These are phyloP conservation scores for Purshia tridentata DNA, from an alignment of 306 rosid genomes.

Conservation along the genomic window DNA sequence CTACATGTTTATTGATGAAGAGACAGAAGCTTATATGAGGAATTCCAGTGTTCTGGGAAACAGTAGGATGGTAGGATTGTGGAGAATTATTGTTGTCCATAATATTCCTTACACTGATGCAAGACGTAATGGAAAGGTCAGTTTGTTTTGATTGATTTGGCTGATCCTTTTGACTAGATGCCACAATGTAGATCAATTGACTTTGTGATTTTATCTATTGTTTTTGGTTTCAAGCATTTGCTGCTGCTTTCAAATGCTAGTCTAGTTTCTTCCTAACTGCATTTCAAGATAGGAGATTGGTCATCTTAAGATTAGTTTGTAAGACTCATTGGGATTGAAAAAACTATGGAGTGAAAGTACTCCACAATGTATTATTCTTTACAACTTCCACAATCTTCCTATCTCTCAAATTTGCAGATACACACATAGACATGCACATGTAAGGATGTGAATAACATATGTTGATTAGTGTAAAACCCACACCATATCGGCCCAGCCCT, in stretches of 20 bases:
- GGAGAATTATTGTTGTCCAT: slow-evolving; percentile 85
- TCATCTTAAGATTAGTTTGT: background rate
- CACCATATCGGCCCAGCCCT: background rate
- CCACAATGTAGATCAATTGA: slow-evolving; percentile 1
- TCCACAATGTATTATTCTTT: background rate
- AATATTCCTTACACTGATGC: slow-evolving; percentile 80
- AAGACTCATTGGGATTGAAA: background rate
- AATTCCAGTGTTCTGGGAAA: slow-evolving; percentile 66
- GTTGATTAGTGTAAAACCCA: background rate
- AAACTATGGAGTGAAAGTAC: background rate
- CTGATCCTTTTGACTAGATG: background rate
- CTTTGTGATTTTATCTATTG: background rate
- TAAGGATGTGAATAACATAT: background rate
- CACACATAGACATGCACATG: background rate
- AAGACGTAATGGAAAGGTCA: slow-evolving; percentile 97
- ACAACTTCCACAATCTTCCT: background rate
- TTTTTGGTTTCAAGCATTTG: background rate
- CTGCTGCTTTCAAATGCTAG: background rate
- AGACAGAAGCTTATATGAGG: slow-evolving; percentile 78
- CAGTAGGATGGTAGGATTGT: slow-evolving; percentile 75
- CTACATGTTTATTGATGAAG: slow-evolving; percentile 90
- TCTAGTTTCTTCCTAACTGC: background rate
- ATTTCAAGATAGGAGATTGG: slow-evolving; percentile 5
- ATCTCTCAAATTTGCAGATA: background rate
- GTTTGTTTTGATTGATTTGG: slow-evolving; percentile 20